These are phyloP conservation scores for Aspergillus caelatus DNA, from an alignment of 2,329 filamentous ascomycete species.

Conservation along the genomic window DNA sequence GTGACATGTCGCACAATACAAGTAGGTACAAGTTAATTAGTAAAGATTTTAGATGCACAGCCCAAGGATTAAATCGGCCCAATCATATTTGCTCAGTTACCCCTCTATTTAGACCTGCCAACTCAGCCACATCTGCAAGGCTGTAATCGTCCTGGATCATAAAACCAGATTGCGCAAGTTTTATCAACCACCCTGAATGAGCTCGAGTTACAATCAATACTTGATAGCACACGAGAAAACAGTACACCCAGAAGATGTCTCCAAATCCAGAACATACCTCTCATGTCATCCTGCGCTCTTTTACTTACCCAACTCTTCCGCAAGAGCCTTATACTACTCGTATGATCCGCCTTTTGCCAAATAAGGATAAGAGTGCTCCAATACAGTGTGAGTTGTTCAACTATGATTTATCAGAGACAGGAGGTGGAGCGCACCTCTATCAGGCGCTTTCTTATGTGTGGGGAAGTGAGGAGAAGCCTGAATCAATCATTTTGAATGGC, in stretches of 20 bases:
- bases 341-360: not conserved
- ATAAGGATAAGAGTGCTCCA: not conserved
- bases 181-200: not conserved
- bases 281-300: not conserved
- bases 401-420: not conserved
- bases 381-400: not conserved
- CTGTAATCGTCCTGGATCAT: too few relatives aligned
- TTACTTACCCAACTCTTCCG: not conserved
- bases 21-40: too few relatives aligned
- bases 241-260: not conserved
- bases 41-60: too few relatives aligned
- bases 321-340: not conserved
- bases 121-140: too few relatives aligned
- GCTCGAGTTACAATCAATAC: not conserved
- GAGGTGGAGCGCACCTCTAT: rapidly evolving
- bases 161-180: too few relatives aligned
- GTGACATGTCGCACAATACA: too few relatives aligned
- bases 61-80: too few relatives aligned
- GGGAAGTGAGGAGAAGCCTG: not conserved
- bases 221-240: too few relatives aligned
- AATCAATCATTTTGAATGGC: not conserved
- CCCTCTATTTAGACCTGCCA: too few relatives aligned
- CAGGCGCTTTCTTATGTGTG: slow-evolving; percentile 6
- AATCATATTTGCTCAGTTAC: too few relatives aligned
- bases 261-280: rapidly evolving